phyloP scores from a whole-genome alignment of 345 rosid species.

The Hypericum perforatum region DNA sequence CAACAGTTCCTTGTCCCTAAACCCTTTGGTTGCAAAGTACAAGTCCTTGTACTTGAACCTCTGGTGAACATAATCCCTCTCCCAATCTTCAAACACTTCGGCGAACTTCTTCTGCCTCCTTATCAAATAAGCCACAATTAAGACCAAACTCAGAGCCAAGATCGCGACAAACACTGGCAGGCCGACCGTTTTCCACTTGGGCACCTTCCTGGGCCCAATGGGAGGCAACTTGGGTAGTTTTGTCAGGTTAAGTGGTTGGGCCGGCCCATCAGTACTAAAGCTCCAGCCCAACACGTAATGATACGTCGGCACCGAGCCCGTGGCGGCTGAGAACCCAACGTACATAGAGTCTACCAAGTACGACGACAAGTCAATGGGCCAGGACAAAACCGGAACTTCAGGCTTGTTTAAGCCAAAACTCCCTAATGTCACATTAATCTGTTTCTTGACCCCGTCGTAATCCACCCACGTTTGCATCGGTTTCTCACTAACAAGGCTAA shows the following conservation, averaged over 20 bases:
- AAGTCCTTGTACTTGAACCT: constrained; percentile 14
- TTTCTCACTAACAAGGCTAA: constrained; percentile 10
- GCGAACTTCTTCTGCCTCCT: constrained; percentile 6
- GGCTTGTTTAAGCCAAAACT: constrained; percentile 7
- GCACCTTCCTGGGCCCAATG: background rate
- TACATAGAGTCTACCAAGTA: constrained; percentile 8
- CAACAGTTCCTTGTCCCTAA: constrained; percentile 10
- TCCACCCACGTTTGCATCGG: constrained; percentile 17
- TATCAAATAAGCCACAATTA: background rate
- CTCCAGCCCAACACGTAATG: constrained; percentile 21
- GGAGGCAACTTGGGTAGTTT: constrained; percentile 14
- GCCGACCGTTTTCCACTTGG: background rate
- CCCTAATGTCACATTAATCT: constrained; percentile 12
- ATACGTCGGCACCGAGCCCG: constrained; percentile 4
- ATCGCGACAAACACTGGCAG: background rate
- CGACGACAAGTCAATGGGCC: background rate
- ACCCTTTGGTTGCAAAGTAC: constrained; percentile 13
- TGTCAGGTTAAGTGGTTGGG: constrained; percentile 8
- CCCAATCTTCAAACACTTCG: constrained; percentile 18
- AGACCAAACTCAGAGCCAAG: background rate
- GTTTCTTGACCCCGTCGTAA: constrained; percentile 1
- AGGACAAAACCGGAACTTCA: constrained; percentile 7
- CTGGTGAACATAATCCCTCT: constrained; percentile 14
- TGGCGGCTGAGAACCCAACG: constrained; percentile 17
- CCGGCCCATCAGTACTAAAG: constrained; percentile 11